Percentiles rank a stretch among this genome's conserved stretches.
Evolutionary conservation across 2,329 filamentous ascomycete species (phyloP).

Genomic region (Lasiodiplodia gonubiensis): DNA sequence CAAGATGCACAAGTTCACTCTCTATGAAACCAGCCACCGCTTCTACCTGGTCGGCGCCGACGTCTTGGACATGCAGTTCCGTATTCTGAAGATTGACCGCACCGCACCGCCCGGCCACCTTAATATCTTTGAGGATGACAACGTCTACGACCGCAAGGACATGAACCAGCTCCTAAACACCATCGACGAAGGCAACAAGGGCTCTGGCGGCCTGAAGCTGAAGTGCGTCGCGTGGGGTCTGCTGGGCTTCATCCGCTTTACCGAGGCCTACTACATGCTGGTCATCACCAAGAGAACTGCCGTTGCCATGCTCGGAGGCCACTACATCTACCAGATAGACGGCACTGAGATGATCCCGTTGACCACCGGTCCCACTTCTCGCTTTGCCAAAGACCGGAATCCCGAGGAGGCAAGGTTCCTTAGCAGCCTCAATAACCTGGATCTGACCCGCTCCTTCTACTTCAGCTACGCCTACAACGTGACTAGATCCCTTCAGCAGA

Average conservation of each 20-base stretch:
- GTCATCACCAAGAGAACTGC: constrained; percentile 95
- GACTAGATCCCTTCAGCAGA: constrained; percentile 88
- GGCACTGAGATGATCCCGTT: constrained; percentile 90
- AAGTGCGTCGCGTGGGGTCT: constrained; percentile 93
- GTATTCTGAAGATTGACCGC: constrained; percentile 93
- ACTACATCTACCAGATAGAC: constrained; percentile 95
- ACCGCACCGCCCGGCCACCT: constrained; percentile 80
- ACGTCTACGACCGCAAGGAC: constrained; percentile 88
- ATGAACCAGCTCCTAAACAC: constrained; percentile 93
- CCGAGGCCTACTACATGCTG: constrained; percentile 95
- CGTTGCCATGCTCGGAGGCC: constrained; percentile 93
- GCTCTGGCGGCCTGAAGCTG: constrained; percentile 85
- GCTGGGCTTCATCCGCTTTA: constrained; percentile 94
- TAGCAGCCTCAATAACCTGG: constrained; percentile 85
- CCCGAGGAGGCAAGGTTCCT: constrained; percentile 90
- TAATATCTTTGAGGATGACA: constrained; percentile 90
- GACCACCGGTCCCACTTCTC: constrained; percentile 70
- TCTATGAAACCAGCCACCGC: constrained; percentile 91
- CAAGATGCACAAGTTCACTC: constrained; percentile 91
- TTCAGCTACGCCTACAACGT: constrained; percentile 99
- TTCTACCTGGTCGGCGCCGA: constrained; percentile 96
- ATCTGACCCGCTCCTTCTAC: constrained; percentile 91
- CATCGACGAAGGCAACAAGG: constrained; percentile 93
- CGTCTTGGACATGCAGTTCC: constrained; percentile 83
- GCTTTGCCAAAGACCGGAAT: constrained; percentile 79